A percentile compares a stretch with the other conserved stretches of the same genome.
Conservation (phyloP, 2,329 filamentous ascomycete species). For the Hypoxylon sp. region DNA sequence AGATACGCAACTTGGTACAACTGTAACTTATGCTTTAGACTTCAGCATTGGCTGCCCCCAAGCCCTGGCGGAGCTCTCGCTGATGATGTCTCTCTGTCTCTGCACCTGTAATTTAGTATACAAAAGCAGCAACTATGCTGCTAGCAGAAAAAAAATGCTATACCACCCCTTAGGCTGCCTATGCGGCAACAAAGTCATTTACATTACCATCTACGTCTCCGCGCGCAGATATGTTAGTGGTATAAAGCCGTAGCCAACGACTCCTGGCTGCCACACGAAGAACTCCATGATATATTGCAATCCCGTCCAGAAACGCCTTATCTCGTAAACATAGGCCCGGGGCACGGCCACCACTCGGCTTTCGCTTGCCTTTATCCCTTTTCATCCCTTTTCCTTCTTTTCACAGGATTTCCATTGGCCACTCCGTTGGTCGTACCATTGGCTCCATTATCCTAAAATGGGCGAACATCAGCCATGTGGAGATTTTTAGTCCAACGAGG, state of each 20-base stretch:
- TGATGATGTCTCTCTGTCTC: constrained; percentile 1
- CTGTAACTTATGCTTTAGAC: constrained; percentile 6
- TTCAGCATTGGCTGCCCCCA: constrained; percentile 5
- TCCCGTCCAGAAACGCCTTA: constrained; percentile 38
- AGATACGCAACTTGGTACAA: neutral
- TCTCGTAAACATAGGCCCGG: constrained; percentile 20
- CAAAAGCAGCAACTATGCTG: constrained; percentile 19
- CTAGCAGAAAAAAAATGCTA: constrained; percentile 23
- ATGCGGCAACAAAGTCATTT: constrained; percentile 10
- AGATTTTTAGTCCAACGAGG: constrained; percentile 83
- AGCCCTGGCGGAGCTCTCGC: constrained; percentile 3
- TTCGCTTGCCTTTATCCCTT: neutral
- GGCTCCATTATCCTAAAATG: constrained; percentile 37
- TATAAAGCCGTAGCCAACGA: constrained; percentile 42
- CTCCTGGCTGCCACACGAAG: constrained; percentile 32
- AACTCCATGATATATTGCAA: constrained; percentile 36
- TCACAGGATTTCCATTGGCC: neutral
- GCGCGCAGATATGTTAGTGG: constrained; percentile 27
- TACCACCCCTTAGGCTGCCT: neutral
- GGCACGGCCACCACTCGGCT: neutral
- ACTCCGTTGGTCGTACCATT: neutral
- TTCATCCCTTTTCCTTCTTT: neutral
- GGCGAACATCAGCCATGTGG: constrained; percentile 62
- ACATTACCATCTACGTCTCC: constrained; percentile 25
- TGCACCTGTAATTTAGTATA: constrained; percentile 42